phyloP scores from a whole-genome alignment of 495 filamentous ascomycete genomes.

The Neurospora pannonica region DNA sequence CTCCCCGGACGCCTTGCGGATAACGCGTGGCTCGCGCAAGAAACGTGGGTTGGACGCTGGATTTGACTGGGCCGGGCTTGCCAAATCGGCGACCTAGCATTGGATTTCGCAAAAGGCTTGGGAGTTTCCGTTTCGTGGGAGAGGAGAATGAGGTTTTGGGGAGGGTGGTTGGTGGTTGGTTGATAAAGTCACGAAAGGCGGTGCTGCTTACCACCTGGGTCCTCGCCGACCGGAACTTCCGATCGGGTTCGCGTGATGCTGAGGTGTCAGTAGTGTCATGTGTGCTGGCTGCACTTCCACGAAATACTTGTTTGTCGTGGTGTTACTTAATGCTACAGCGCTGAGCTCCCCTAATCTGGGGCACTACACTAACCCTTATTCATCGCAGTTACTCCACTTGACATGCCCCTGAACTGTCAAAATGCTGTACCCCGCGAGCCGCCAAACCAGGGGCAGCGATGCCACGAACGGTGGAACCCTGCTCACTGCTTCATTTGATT shows the following conservation, averaged over 20 bases:
- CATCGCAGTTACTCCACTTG: not conserved
- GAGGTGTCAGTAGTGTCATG: too few relatives aligned
- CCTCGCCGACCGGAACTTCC: too few relatives aligned
- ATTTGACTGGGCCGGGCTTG: too few relatives aligned
- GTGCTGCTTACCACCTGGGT: not conserved
- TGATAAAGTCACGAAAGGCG: not conserved
- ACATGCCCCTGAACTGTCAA: not conserved
- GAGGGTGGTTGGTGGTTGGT: not conserved
- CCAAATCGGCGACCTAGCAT: not conserved
- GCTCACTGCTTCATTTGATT: not conserved
- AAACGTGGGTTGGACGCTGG: too few relatives aligned
- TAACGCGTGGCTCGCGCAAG: not conserved
- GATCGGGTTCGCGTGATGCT: too few relatives aligned
- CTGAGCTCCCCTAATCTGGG: not conserved
- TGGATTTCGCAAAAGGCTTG: not conserved
- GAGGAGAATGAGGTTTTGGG: not conserved
- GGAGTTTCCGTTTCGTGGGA: not conserved
- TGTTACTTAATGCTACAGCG: not conserved
- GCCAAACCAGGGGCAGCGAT: not conserved
- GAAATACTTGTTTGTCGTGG: too few relatives aligned
- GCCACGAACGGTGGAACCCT: not conserved
- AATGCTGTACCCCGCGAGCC: not conserved
- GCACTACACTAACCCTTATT: not conserved
- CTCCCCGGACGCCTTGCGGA: not conserved
- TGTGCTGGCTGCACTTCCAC: too few relatives aligned